Conservation (phyloP, 2,329 filamentous ascomycete species). For the Trichophaea hybrida region DNA sequence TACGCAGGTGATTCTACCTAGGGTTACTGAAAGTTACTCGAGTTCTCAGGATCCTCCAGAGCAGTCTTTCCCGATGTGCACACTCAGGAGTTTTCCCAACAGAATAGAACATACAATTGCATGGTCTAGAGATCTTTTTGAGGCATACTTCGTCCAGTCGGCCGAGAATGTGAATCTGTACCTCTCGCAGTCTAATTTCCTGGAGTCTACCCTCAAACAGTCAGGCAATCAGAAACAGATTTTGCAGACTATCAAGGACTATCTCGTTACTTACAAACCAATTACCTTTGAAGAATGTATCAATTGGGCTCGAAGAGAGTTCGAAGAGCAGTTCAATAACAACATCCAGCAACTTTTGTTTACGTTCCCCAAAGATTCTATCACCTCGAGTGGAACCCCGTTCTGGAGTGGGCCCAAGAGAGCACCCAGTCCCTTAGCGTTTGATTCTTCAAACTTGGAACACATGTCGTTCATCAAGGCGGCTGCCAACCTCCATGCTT, state of each 20-base stretch:
- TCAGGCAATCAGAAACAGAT: constrained; percentile 91
- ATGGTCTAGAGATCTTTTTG: constrained; percentile 92
- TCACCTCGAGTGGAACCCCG: constrained; percentile 70
- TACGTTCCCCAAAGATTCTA: constrained; percentile 93
- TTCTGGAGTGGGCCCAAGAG: constrained; percentile 99
- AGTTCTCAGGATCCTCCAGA: constrained; percentile 94
- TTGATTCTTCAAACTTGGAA: constrained; percentile 65
- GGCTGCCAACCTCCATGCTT: constrained; percentile 74
- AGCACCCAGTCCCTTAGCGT: constrained; percentile 79
- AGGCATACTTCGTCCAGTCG: constrained; percentile 82
- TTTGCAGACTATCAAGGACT: constrained; percentile 77
- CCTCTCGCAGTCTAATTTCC: constrained; percentile 77
- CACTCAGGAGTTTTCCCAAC: constrained; percentile 91
- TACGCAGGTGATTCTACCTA: constrained; percentile 85
- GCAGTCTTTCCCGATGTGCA: constrained; percentile 99
- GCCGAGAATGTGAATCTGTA: constrained; percentile 92
- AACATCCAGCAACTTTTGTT: constrained; percentile 87
- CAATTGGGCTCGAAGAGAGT: constrained; percentile 82
- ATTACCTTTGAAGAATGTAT: constrained; percentile 92
- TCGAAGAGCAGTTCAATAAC: constrained; percentile 95
- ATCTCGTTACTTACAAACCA: constrained; percentile 80
- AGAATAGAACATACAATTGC: constrained; percentile 97
- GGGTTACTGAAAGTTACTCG: constrained; percentile 90
- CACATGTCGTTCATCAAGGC: constrained; percentile 81
- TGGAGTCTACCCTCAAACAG: constrained; percentile 76